Evolutionary conservation across 805 yeast species (phyloP).

Genomic region (Starmerella gropengiesseri): DNA sequence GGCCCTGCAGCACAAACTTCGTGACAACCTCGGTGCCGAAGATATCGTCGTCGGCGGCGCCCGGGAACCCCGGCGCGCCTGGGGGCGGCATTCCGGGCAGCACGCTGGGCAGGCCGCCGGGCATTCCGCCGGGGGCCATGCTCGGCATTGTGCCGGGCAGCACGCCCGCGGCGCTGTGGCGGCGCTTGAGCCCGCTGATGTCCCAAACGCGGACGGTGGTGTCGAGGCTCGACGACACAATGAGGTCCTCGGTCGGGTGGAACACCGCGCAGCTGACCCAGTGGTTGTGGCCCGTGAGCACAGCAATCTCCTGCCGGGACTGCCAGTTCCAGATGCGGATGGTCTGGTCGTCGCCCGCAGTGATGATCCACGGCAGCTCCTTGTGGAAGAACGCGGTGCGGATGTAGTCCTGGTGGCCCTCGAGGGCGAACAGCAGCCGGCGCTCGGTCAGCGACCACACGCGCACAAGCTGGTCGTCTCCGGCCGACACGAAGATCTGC

Average conservation of each 20-base stretch:
- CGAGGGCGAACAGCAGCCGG: conserved; percentile 80
- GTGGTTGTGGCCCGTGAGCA: conserved; percentile 95
- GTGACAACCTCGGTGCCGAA: conserved; percentile 93
- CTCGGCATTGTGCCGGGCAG: conserved; percentile 12
- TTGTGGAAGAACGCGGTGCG: conserved; percentile 91
- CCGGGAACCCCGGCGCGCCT: conserved; percentile 7
- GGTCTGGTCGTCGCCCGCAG: conserved; percentile 96
- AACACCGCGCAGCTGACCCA: conserved; percentile 97
- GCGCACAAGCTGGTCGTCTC: conserved; percentile 89
- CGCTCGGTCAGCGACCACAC: conserved; percentile 86
- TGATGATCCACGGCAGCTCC: conserved; percentile 93
- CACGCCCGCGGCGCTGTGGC: conserved; percentile 68
- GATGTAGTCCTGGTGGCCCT: conserved; percentile 90
- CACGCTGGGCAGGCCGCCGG: conserved; percentile 4
- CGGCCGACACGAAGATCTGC: conserved; percentile 93
- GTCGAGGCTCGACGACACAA: conserved; percentile 92
- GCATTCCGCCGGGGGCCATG: neutral
- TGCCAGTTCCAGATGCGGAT: conserved; percentile 99
- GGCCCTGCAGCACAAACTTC: conserved; percentile 93
- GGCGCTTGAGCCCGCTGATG: conserved; percentile 85
- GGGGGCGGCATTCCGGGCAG: conserved; percentile 4
- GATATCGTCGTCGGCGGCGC: conserved; percentile 40
- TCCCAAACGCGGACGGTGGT: conserved; percentile 99
- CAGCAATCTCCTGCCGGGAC: conserved; percentile 92
- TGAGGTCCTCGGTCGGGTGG: conserved; percentile 89